A percentile compares a stretch with the other conserved stretches of the same genome.
Evolutionary conservation across 1,284 basidiomycete species (phyloP).

Genomic region (Kalmanozyma brasiliensis): DNA sequence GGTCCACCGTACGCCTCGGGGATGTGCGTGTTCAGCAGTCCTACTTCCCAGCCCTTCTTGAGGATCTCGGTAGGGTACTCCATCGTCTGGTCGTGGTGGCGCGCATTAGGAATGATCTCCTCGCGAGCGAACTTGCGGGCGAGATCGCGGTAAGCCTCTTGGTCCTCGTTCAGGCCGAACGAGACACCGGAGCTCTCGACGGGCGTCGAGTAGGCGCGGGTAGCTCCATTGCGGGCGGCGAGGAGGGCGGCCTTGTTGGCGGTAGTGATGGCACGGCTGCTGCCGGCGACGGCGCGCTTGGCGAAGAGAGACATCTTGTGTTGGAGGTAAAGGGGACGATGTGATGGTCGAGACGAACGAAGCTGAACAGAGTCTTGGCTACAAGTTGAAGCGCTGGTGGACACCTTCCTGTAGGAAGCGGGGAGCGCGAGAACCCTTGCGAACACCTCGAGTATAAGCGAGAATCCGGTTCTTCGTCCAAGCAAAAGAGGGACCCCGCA

Average conservation of each 20-base stretch:
- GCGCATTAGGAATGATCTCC: slow-evolving; percentile 71
- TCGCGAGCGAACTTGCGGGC: slow-evolving; percentile 71
- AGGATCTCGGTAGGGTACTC: slow-evolving; percentile 72
- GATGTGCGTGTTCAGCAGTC: slow-evolving; percentile 65
- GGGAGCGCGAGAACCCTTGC: neutral
- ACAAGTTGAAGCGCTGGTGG: neutral
- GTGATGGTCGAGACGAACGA: slow-evolving; percentile 4
- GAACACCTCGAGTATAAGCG: slow-evolving; percentile 5
- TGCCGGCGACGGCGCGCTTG: slow-evolving; percentile 34
- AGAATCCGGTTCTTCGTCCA: neutral
- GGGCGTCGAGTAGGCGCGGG: slow-evolving; percentile 37
- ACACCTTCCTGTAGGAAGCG: neutral
- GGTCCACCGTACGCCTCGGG: slow-evolving; percentile 72
- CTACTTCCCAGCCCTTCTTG: slow-evolving; percentile 69
- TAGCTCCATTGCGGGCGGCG: slow-evolving; percentile 20
- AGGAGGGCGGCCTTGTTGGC: slow-evolving; percentile 17
- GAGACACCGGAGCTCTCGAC: slow-evolving; percentile 41
- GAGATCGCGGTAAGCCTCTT: slow-evolving; percentile 70
- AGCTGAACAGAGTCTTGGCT: neutral
- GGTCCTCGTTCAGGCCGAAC: slow-evolving; percentile 68
- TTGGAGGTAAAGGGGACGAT: neutral
- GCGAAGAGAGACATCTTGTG: slow-evolving; percentile 40
- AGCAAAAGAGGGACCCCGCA: slow-evolving; percentile 15
- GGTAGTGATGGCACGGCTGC: slow-evolving; percentile 36
- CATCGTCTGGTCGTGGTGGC: slow-evolving; percentile 67